These are phyloP conservation scores for Annulohypoxylon bovei DNA, from an alignment of 495 filamentous ascomycete genomes.

Conservation along the genomic window DNA sequence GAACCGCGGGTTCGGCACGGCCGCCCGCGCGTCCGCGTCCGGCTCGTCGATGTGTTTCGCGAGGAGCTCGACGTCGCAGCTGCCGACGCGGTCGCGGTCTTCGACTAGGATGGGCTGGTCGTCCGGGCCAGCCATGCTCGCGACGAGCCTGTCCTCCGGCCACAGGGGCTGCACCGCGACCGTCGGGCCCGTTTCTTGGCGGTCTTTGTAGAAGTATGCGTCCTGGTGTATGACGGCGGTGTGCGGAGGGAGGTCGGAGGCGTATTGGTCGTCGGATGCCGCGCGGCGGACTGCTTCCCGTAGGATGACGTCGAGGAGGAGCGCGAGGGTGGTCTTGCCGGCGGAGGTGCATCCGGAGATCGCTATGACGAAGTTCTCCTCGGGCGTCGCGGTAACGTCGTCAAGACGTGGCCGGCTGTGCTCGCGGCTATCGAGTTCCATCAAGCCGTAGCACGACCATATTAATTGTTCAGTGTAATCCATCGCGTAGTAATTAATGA, in stretches of 20 bases:
- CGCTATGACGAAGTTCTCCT: slow-evolving; percentile 14
- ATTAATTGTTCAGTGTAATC: slow-evolving; percentile 9
- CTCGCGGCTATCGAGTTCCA: slow-evolving; percentile 1
- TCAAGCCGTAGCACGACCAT: slow-evolving; percentile 7
- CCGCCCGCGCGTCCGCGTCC: not conserved
- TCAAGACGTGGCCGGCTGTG: not conserved
- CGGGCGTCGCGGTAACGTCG: not conserved
- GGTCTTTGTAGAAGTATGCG: not conserved
- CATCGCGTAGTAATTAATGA: not conserved
- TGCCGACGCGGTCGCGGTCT: slow-evolving; percentile 9
- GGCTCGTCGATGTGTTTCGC: slow-evolving; percentile 6
- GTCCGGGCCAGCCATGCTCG: not conserved
- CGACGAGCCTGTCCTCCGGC: not conserved
- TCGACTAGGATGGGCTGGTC: not conserved
- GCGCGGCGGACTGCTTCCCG: not conserved
- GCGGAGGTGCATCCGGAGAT: slow-evolving; percentile 11
- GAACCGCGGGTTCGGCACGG: slow-evolving; percentile 4
- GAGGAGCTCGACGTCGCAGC: slow-evolving; percentile 4
- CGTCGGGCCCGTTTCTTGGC: not conserved
- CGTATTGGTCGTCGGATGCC: not conserved
- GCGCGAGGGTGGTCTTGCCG: slow-evolving; percentile 15
- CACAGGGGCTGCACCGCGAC: not conserved
- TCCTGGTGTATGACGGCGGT: slow-evolving; percentile 18
- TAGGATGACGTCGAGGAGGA: slow-evolving; percentile 11
- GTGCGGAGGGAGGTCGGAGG: not conserved